Conservation (phyloP, 78 protist species). For the Neovahlkampfia damariscottae region DNA sequence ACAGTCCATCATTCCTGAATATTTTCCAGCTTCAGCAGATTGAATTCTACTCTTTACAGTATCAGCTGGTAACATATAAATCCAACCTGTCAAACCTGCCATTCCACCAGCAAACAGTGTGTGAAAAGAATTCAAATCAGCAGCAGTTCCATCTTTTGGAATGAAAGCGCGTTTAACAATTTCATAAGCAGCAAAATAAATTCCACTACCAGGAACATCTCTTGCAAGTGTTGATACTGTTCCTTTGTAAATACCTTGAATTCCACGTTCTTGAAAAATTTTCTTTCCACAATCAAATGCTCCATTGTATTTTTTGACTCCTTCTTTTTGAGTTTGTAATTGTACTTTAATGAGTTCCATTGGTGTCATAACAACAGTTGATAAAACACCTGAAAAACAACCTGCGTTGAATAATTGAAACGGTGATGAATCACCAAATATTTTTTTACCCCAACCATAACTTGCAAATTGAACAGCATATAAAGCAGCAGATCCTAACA, state of each 20-base stretch:
- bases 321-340: constrained; percentile 27
- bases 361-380: constrained; percentile 47
- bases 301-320: constrained; percentile 13
- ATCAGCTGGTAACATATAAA: constrained; percentile 26
- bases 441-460: constrained; percentile 21
- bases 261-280: constrained; percentile 36
- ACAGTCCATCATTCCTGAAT: too few relatives aligned
- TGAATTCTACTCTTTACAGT: constrained; percentile 20
- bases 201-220: constrained; percentile 26
- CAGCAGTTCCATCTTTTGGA: background rate
- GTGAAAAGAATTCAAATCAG: background rate
- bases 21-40: too few relatives aligned
- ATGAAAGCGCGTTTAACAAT: background rate
- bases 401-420: constrained; percentile 30
- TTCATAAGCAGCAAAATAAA: constrained; percentile 55
- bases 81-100: constrained; percentile 54
- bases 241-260: constrained; percentile 32
- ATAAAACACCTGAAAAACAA: constrained; percentile 33
- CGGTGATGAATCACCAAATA: constrained; percentile 30
- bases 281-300: constrained; percentile 17
- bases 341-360: constrained; percentile 52
- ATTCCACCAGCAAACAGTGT: constrained; percentile 28
- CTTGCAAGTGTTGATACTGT: constrained; percentile 28
- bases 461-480: constrained; percentile 56
- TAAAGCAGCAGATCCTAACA: constrained; percentile 49